phyloP scores from a whole-genome alignment of 495 filamentous ascomycete species.

The Podospora comata region DNA sequence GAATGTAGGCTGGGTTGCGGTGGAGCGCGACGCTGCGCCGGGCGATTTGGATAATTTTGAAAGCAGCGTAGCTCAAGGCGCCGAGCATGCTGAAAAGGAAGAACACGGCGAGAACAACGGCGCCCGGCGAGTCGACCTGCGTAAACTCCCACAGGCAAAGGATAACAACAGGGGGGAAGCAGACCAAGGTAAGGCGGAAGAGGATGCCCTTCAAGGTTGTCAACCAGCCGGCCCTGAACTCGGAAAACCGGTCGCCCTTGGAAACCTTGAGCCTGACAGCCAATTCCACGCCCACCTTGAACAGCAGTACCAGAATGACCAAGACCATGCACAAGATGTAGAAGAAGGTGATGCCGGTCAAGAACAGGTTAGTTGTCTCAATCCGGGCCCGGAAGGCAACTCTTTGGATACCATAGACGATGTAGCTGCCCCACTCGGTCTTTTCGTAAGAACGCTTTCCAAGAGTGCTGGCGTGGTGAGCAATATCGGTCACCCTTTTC shows the following conservation, averaged over 20 bases:
- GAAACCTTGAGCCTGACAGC: conserved; percentile 68
- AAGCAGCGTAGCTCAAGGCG: conserved; percentile 81
- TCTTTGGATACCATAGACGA: conserved; percentile 83
- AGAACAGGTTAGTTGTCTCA: conserved; percentile 89
- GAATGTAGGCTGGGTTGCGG: conserved; percentile 94
- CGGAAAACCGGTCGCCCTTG: conserved; percentile 82
- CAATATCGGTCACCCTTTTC: conserved; percentile 46
- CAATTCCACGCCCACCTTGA: conserved; percentile 77
- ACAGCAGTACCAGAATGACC: conserved; percentile 66
- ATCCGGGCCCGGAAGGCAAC: conserved; percentile 83
- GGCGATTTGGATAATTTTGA: conserved; percentile 86
- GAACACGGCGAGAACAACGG: conserved; percentile 83
- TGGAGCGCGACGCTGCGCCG: conserved; percentile 86
- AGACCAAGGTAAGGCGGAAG: conserved; percentile 86
- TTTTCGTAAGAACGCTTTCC: conserved; percentile 47
- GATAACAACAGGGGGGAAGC: conserved; percentile 88
- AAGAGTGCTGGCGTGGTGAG: conserved; percentile 38
- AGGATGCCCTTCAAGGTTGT: conserved; percentile 61
- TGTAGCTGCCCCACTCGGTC: conserved; percentile 52
- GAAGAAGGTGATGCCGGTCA: conserved; percentile 90
- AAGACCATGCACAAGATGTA: conserved; percentile 82
- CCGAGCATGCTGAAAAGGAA: conserved; percentile 79
- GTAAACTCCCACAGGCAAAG: conserved; percentile 96
- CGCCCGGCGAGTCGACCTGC: conserved; percentile 76
- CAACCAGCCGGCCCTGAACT: conserved; percentile 87